A percentile compares a stretch with the other conserved stretches of the same genome.
Evolutionary conservation across 371 early-diverging fungal species (phyloP).

Genomic region (Apophysomyces ossiformis): DNA sequence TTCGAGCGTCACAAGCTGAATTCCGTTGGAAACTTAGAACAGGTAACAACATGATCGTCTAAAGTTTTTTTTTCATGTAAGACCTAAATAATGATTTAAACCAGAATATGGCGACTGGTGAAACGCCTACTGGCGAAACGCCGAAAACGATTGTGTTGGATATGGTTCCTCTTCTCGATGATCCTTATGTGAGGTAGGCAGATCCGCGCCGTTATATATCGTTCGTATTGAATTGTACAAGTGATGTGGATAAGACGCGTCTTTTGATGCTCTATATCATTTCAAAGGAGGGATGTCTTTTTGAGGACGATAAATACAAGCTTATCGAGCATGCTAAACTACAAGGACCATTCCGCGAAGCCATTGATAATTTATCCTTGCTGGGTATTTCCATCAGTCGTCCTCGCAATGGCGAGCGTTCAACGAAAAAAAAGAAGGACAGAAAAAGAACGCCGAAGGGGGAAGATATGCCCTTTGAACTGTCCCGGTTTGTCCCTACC

Average conservation of each 20-base stretch:
- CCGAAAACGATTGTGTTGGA: constrained; percentile 83
- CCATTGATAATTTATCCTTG: constrained; percentile 74
- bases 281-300: constrained; percentile 67
- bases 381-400: constrained; percentile 66
- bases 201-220: not conserved
- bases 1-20: constrained; percentile 80
- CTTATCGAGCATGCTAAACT: constrained; percentile 79
- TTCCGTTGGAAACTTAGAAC: constrained; percentile 82
- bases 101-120: constrained; percentile 89
- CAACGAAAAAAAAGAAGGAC: constrained; percentile 31
- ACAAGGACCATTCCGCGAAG: constrained; percentile 66
- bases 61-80: no score
- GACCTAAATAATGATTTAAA: not conserved
- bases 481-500: constrained; percentile 71
- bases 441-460: constrained; percentile 29
- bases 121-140: constrained; percentile 80
- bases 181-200: constrained; percentile 54
- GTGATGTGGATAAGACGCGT: constrained; percentile 82
- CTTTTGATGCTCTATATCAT: constrained; percentile 87
- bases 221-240: constrained; percentile 14
- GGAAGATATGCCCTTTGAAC: constrained; percentile 66
- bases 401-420: constrained; percentile 38
- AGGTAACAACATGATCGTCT: constrained; percentile 41
- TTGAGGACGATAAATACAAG: constrained; percentile 73
- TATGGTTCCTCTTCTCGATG: constrained; percentile 86